A percentile compares a stretch with the other conserved stretches of the same genome.
phyloP scores from a whole-genome alignment of 768 basidiomycete genomes.

The Mrakia frigida region DNA sequence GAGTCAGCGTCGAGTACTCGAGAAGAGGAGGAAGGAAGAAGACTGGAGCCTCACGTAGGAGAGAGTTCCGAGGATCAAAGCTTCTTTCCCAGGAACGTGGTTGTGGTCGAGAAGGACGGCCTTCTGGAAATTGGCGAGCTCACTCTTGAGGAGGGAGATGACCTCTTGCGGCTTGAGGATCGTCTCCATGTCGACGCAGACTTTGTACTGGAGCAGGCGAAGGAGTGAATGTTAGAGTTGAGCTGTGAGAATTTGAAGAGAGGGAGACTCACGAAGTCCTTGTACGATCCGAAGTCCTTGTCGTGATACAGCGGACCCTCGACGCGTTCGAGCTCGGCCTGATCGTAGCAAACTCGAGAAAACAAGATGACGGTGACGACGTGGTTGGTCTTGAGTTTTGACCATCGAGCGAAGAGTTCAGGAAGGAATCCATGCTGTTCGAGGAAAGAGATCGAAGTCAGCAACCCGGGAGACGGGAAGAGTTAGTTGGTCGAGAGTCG shows the following conservation, averaged over 20 bases:
- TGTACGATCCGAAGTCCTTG: conserved; percentile 75
- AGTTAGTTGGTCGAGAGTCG: neutral
- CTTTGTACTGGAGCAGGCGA: conserved; percentile 60
- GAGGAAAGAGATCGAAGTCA: neutral
- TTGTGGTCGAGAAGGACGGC: conserved; percentile 87
- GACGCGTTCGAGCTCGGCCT: conserved; percentile 34
- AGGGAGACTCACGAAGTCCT: conserved; percentile 51
- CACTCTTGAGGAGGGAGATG: conserved; percentile 70
- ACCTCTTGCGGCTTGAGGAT: conserved; percentile 82
- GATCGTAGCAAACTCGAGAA: conserved; percentile 64
- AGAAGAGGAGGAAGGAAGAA: neutral
- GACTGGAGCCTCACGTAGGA: conserved; percentile 40
- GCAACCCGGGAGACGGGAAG: neutral
- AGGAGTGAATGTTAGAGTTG: neutral
- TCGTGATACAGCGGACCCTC: conserved; percentile 54
- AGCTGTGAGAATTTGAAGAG: neutral
- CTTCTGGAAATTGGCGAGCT: conserved; percentile 78
- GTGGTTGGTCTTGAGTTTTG: conserved; percentile 78
- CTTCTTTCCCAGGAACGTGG: conserved; percentile 55
- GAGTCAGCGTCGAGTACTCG: neutral
- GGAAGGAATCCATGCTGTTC: conserved; percentile 64
- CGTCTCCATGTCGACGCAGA: conserved; percentile 87
- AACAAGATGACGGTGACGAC: conserved; percentile 91
- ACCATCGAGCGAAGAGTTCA: conserved; percentile 77
- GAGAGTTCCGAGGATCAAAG: conserved; percentile 42